Evolutionary conservation across 2,329 filamentous ascomycete genomes (phyloP).

Genomic region (Aspergillus alliaceus): DNA sequence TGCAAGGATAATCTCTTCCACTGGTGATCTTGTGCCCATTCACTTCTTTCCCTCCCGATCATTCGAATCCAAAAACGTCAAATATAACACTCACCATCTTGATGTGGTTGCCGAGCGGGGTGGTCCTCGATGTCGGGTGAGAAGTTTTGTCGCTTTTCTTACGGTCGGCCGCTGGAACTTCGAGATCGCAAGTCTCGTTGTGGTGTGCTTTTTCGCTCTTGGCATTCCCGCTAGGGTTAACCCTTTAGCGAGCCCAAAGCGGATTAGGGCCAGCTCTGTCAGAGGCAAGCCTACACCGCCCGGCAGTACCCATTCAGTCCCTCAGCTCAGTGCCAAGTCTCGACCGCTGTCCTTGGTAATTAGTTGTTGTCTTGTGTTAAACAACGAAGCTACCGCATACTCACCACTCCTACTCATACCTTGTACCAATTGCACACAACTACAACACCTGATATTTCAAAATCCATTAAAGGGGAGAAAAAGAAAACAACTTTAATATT

Average conservation of each 20-base stretch:
- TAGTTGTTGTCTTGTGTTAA: no score
- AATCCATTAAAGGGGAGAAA: no score
- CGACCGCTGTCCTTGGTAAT: no score
- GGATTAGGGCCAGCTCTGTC: conserved; percentile 27
- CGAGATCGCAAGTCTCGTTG: conserved; percentile 30
- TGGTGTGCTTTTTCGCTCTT: conserved; percentile 45
- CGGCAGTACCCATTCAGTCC: conserved; percentile 6
- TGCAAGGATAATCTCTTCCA: conserved; percentile 7
- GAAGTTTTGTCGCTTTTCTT: conserved; percentile 41
- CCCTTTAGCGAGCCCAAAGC: conserved; percentile 45
- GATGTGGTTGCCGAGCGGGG: conserved; percentile 42
- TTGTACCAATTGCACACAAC: no score
- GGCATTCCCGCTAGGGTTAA: conserved; percentile 26
- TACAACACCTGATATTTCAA: no score
- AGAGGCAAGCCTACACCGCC: conserved; percentile 20
- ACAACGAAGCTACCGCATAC: not conserved
- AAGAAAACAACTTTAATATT: no score
- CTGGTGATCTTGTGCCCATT: not conserved
- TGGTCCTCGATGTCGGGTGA: conserved; percentile 43
- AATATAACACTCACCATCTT: conserved; percentile 46
- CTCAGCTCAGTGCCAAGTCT: not conserved
- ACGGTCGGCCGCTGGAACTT: conserved; percentile 32
- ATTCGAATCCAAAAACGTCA: conserved; percentile 9
- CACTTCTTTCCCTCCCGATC: conserved; percentile 4
- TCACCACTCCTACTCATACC: no score